Percentiles rank a stretch among this genome's conserved stretches.
These are phyloP conservation scores for Candida tropicalis DNA, from an alignment of 1,139 yeast species.

Conservation along the genomic window DNA sequence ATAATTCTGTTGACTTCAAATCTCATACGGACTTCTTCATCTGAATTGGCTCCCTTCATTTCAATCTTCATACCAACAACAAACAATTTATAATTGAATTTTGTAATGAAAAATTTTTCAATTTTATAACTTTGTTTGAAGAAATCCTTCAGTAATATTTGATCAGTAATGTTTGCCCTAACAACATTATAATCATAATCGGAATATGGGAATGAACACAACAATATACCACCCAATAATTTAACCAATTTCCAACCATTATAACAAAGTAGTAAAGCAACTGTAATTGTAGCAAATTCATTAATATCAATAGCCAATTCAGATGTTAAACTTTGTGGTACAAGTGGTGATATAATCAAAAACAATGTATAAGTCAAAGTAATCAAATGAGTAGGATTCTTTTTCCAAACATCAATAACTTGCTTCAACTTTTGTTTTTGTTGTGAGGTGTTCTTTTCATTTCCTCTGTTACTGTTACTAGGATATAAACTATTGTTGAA, in stretches of 20 bases:
- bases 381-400: constrained; percentile 64
- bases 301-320: constrained; percentile 42
- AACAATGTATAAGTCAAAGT: constrained; percentile 58
- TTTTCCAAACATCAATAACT: constrained; percentile 25
- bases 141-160: constrained; percentile 47
- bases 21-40: constrained; percentile 62
- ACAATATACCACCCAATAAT: constrained; percentile 52
- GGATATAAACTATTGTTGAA: background rate
- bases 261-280: constrained; percentile 51
- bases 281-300: constrained; percentile 52
- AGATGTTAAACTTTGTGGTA: constrained; percentile 33
- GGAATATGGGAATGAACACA: constrained; percentile 55
- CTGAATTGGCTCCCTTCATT: constrained; percentile 71
- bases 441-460: constrained; percentile 10
- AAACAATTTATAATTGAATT: constrained; percentile 61
- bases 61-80: constrained; percentile 56
- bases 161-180: constrained; percentile 35
- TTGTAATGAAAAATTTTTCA: constrained; percentile 55
- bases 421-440: constrained; percentile 3
- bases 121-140: constrained; percentile 54
- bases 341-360: constrained; percentile 35
- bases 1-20: constrained; percentile 56
- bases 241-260: constrained; percentile 60
- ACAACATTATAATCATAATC: constrained; percentile 40
- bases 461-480: background rate